Conservation (phyloP, 768 basidiomycete genomes). For the Gautieria morchelliformis region DNA sequence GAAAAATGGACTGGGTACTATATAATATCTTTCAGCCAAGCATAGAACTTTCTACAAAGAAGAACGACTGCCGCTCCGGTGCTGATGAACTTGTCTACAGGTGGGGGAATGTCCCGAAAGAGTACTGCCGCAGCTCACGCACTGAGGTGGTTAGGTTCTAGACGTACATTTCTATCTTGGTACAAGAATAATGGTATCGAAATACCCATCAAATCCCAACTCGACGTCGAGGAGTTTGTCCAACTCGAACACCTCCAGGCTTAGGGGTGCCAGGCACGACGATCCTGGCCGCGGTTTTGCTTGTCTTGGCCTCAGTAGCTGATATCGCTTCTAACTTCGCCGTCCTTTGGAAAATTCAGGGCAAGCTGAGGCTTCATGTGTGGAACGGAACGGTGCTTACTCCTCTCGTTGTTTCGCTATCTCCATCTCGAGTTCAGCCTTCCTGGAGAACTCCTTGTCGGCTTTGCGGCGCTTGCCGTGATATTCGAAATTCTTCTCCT, state of each 20-base stretch:
- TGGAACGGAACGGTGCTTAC: conserved; percentile 33
- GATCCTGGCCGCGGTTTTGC: conserved; percentile 51
- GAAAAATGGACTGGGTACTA: no score
- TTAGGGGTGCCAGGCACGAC: conserved; percentile 77
- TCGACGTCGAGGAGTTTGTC: conserved; percentile 66
- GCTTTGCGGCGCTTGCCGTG: conserved; percentile 65
- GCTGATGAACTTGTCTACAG: no score
- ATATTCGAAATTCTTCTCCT: conserved; percentile 96
- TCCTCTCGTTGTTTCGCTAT: conserved; percentile 79
- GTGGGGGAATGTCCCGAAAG: no score
- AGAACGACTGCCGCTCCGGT: no score
- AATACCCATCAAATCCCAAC: conserved; percentile 46
- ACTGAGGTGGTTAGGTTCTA: no score
- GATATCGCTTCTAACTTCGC: conserved; percentile 58
- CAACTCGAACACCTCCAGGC: conserved; percentile 53
- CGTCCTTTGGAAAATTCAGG: conserved; percentile 29
- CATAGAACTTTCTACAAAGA: no score
- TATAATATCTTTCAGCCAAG: no score
- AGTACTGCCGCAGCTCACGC: no score
- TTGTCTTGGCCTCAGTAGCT: conserved; percentile 43
- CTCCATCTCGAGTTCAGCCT: conserved; percentile 84
- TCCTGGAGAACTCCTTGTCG: conserved; percentile 86
- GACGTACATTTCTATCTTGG: neutral
- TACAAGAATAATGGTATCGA: neutral
- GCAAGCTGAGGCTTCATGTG: neutral